phyloP scores from a whole-genome alignment of 2,329 filamentous ascomycete genomes.

The Talaromyces sp. region DNA sequence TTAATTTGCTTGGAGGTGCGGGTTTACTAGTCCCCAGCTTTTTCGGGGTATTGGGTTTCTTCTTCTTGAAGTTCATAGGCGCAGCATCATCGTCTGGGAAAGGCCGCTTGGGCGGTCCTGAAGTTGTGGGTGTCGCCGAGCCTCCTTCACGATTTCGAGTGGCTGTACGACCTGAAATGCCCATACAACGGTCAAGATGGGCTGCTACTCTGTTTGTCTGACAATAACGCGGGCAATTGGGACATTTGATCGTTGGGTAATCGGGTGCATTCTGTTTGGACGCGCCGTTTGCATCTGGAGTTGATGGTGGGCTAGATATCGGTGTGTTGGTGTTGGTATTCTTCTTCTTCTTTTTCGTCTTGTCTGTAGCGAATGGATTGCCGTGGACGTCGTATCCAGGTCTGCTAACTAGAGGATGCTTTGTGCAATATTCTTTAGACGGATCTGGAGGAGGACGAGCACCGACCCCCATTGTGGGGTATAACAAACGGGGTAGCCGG shows the following conservation, averaged over 20 bases:
- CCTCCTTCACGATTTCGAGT: conserved; percentile 43
- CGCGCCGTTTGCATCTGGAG: conserved; percentile 30
- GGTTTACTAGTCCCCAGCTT: conserved; percentile 40
- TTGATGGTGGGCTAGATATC: conserved; percentile 36
- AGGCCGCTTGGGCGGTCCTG: conserved; percentile 36
- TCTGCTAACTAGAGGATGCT: conserved; percentile 57
- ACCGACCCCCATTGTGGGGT: conserved; percentile 55
- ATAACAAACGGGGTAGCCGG: conserved; percentile 59
- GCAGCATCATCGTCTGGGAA: conserved; percentile 44
- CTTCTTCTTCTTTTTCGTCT: conserved; percentile 43
- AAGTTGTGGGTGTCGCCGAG: conserved; percentile 23
- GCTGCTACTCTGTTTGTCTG: conserved; percentile 61
- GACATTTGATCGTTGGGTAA: conserved; percentile 52
- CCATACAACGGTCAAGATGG: conserved; percentile 62
- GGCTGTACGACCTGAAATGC: conserved; percentile 55
- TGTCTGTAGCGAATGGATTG: conserved; percentile 45
- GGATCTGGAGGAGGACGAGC: conserved; percentile 51
- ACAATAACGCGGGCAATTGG: conserved; percentile 60
- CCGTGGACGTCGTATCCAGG: conserved; percentile 64
- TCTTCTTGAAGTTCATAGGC: conserved; percentile 49
- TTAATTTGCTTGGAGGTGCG: conserved; percentile 40
- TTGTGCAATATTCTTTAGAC: conserved; percentile 57
- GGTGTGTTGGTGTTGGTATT: conserved; percentile 34
- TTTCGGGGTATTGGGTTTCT: conserved; percentile 45
- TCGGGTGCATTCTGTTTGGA: conserved; percentile 34